A percentile compares a stretch with the other conserved stretches of the same genome.
Conservation (phyloP, 371 early-diverging fungal genomes). For the Rhizopus sp. region DNA sequence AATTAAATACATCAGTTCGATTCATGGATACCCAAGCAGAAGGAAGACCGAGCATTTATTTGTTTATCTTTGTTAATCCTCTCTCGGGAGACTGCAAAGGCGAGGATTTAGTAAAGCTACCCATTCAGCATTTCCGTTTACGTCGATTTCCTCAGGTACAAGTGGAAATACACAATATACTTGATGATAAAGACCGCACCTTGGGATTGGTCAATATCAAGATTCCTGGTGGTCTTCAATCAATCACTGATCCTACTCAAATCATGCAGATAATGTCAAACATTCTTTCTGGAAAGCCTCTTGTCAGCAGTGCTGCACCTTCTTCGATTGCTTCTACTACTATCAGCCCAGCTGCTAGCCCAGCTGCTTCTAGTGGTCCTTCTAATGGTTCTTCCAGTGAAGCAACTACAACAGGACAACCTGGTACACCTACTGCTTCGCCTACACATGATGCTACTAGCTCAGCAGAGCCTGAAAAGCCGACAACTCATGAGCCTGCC, state of each 20-base stretch:
- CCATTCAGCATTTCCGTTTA: constrained; percentile 60
- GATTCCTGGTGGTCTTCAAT: background rate
- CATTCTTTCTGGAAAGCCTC: constrained; percentile 1
- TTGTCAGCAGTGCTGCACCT: background rate
- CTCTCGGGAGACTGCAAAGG: constrained; percentile 63
- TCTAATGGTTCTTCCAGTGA: background rate
- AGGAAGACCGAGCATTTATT: constrained; percentile 48
- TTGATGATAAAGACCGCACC: constrained; percentile 46
- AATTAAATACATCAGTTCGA: constrained; percentile 20
- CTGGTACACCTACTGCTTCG: constrained; percentile 9
- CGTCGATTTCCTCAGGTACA: constrained; percentile 58
- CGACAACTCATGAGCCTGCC: constrained; percentile 7
- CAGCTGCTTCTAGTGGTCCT: constrained; percentile 1
- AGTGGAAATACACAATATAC: constrained; percentile 62
- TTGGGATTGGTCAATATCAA: constrained; percentile 43
- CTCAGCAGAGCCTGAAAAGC: background rate
- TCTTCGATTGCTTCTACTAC: constrained; percentile 1
- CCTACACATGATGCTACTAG: constrained; percentile 3
- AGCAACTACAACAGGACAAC: background rate
- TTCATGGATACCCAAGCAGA: constrained; percentile 20
- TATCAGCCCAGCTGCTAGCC: no score
- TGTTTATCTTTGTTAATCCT: constrained; percentile 68
- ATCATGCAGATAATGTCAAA: constrained; percentile 7
- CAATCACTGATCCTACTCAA: constrained; percentile 1
- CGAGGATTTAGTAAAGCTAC: constrained; percentile 47